Base-by-base conservation (phyloP, 106 monocot genomes). In the Cymbidium sinense region DNA sequence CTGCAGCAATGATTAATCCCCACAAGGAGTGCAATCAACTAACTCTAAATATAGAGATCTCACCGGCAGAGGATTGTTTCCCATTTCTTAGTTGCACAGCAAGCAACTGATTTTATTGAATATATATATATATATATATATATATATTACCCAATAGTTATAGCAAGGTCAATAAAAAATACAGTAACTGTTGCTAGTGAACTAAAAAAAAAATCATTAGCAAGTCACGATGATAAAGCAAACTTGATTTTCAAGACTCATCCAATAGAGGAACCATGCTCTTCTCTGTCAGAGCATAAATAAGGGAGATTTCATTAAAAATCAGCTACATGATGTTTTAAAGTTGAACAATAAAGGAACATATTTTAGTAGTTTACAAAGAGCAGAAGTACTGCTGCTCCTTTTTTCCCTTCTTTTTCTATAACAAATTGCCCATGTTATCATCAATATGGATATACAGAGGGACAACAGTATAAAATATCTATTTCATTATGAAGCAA, bases 141-240 rank as follows among this genome's bases (percentile, higher is more conserved):
- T 62, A n/a, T 7, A 62, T n/a, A 62, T 13, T 25, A 9, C 13
- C 11, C 13, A 13, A n/a, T n/a, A 47, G 47, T 1, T 2, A 2
- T 47, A 47, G 13, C 47, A 47, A 47, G 47, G 47, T 13, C 47
- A 47, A 47, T 15, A 47, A 47, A 47, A 13, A 47, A 47, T 47
- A 47, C 2, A 2, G 25, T 62, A 62, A 7, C 27, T 0, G 25
- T 62, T 9, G 61, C 25, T 62, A 62, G 8, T 5, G 61, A 23
- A 27, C n/a, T 62, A 27, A 62, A 62, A 28, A 62, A 28, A 7
- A 25, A 15, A 62, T 27, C 7, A 23, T 25, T 27, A 47, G 8
- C 61, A 62, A 62, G 27, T 62, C 61, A 62, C 25, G 25, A 62
- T 27, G 61, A 62, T 62, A 62, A 62, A 62, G n/a, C n/a, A 62